A percentile compares a stretch with the other conserved stretches of the same genome.
phyloP scores from a whole-genome alignment of 2,329 filamentous ascomycete species.

The Rachicladosporium sp. region DNA sequence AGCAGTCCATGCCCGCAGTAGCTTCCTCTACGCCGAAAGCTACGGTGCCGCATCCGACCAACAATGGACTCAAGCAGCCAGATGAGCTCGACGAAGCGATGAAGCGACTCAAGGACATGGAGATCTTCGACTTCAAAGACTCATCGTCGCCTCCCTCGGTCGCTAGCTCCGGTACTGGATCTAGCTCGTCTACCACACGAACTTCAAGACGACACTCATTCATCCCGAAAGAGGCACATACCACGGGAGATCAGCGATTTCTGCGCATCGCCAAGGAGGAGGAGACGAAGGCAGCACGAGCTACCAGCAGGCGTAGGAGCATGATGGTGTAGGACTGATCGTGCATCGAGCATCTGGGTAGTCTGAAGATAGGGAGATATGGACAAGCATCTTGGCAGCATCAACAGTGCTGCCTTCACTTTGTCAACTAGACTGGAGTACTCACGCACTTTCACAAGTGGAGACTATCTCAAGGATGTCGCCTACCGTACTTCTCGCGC shows the following conservation, averaged over 20 bases:
- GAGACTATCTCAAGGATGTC: too few relatives aligned
- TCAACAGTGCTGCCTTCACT: too few relatives aligned
- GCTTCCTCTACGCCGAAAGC: too few relatives aligned
- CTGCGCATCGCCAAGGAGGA: neutral
- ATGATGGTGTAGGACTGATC: conserved; percentile 19
- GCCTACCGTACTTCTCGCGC: too few relatives aligned
- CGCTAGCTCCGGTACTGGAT: conserved; percentile 1
- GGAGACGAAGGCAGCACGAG: conserved; percentile 17
- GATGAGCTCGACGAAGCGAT: conserved; percentile 11
- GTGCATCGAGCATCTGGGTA: too few relatives aligned
- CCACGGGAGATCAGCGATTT: neutral
- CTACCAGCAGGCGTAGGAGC: conserved; percentile 24
- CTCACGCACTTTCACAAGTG: too few relatives aligned
- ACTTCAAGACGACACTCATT: conserved; percentile 13
- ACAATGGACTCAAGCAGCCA: neutral
- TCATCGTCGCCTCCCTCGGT: conserved; percentile 14
- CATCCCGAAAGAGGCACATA: conserved; percentile 11
- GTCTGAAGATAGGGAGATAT: too few relatives aligned
- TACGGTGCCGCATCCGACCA: neutral
- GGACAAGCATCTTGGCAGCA: too few relatives aligned
- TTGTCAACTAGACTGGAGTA: too few relatives aligned
- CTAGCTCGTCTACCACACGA: neutral
- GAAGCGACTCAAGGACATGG: conserved; percentile 18
- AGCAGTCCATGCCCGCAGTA: neutral
- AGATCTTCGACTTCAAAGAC: conserved; percentile 24